Base-by-base conservation (phyloP, 257 asterid genomes). In the Jacaranda copaia region DNA sequence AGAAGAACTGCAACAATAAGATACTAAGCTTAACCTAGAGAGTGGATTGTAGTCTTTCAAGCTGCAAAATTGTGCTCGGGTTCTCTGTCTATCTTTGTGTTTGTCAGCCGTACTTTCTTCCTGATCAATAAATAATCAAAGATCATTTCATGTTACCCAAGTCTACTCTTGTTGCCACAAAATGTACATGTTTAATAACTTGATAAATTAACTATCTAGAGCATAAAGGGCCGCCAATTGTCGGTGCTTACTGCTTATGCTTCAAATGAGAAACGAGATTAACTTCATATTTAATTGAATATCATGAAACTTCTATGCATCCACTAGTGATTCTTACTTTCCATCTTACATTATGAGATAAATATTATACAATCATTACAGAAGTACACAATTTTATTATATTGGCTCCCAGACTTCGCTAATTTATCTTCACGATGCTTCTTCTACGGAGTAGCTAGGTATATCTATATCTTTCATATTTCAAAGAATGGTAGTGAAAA, bases 1-100 rank as follows among this genome's bases (percentile, higher is more conserved):
- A 71, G 38, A 48, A 78, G 42, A 63, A 45, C 35, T 35, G 55
- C 79, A 70, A 45, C 9, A 48, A 51, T 25, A 72, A 70, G 32
- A 60, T 74, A 45, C 73, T 15, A 61, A 6, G 58, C 74, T 51
- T 53, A 18, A 13, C 40, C 20, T 80, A 59, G 55, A 53, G 8
- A 51, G 64, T 9, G 15, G 14, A 51, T 52, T 11, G 52, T 42
- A 19, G 16, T 32, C 12, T 51, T 64, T 52, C 73, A 5, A 18
- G 70, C 53, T 63, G 78, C 51, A 16, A 52, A 45, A 5, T 36
- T 36, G 62, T 59, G 11, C 81, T 13, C n/a, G 12, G 38, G 5
- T 16, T 66, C 52, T 65, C 20, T n/a, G 4, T 57, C 36, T 38
- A n/a, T 14, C 9, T 12, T 5, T 56, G 43, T 68, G 72, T 74